Conservation (phyloP, 2,329 filamentous ascomycete genomes). For the Beauveria caledonica region DNA sequence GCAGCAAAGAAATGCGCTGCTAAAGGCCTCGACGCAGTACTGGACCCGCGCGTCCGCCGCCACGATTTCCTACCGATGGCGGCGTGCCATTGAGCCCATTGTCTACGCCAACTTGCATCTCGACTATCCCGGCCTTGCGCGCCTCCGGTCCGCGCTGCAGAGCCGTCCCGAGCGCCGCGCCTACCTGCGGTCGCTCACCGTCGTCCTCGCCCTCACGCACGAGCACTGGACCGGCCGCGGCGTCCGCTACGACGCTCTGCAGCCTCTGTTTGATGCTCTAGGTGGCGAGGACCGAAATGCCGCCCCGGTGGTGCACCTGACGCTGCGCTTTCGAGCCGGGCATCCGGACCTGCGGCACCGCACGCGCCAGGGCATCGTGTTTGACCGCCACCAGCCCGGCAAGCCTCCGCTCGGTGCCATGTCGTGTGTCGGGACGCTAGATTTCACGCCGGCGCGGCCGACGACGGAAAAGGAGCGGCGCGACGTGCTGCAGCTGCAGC, state of each 20-base stretch:
- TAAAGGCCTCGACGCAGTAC: background rate
- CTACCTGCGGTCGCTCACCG: background rate
- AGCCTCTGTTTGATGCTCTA: background rate
- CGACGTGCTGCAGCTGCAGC: background rate
- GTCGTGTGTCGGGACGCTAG: background rate
- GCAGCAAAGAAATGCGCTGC: background rate
- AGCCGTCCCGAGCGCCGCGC: background rate
- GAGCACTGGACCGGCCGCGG: background rate
- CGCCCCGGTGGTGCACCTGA: background rate
- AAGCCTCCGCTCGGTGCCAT: background rate
- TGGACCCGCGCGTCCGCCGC: background rate
- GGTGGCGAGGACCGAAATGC: background rate
- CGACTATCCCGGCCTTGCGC: background rate
- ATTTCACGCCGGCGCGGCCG: background rate
- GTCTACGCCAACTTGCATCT: background rate
- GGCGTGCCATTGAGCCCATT: slow-evolving; percentile 1
- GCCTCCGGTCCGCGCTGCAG: background rate
- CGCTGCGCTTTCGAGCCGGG: background rate
- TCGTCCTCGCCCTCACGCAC: background rate
- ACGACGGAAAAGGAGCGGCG: background rate
- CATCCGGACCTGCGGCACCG: background rate
- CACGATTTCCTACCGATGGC: background rate
- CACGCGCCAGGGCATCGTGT: background rate
- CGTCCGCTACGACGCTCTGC: background rate
- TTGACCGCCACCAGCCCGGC: background rate